phyloP scores from a whole-genome alignment of 2,329 filamentous ascomycete genomes.

The Ascochyta pisi region DNA sequence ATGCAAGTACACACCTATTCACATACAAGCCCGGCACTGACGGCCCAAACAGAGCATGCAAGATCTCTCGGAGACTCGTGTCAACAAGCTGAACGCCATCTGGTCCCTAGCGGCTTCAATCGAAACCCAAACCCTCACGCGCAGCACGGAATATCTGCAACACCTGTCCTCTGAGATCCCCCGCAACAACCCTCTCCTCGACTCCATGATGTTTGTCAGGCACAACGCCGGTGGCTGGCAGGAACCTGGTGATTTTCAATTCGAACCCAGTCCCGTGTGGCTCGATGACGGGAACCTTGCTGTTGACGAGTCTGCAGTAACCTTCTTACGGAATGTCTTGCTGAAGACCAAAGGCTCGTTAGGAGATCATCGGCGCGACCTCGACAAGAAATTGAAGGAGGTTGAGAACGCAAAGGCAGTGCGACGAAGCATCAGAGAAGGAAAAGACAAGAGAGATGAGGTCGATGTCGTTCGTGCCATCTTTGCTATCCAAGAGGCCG shows the following conservation, averaged over 20 bases:
- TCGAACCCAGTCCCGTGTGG: slow-evolving; percentile 97
- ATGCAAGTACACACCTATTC: slow-evolving; percentile 62
- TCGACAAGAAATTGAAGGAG: slow-evolving; percentile 85
- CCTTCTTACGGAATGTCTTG: slow-evolving; percentile 90
- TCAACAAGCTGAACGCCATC: slow-evolving; percentile 80
- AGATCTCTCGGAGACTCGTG: slow-evolving; percentile 89
- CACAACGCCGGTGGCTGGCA: slow-evolving; percentile 86
- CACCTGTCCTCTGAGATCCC: slow-evolving; percentile 81
- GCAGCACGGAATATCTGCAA: slow-evolving; percentile 74
- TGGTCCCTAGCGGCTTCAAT: slow-evolving; percentile 83
- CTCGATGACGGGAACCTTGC: slow-evolving; percentile 90
- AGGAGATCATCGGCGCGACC: slow-evolving; percentile 79
- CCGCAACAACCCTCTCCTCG: slow-evolving; percentile 84
- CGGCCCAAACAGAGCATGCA: slow-evolving; percentile 68
- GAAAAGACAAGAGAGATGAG: slow-evolving; percentile 87
- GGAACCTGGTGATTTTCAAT: slow-evolving; percentile 82
- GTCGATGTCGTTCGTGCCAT: slow-evolving; percentile 83
- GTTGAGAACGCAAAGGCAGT: slow-evolving; percentile 78
- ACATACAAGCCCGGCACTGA: slow-evolving; percentile 9
- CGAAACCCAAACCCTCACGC: slow-evolving; percentile 78
- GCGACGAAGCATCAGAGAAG: slow-evolving; percentile 79
- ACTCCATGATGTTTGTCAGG: slow-evolving; percentile 97
- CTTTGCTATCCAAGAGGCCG: slow-evolving; percentile 81
- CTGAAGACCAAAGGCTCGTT: slow-evolving; percentile 88
- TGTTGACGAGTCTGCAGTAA: slow-evolving; percentile 83